Percentiles rank a stretch among this genome's conserved stretches.
These are phyloP conservation scores for Hemisphaericaspora subhashii DNA, from an alignment of 1,139 yeast genomes.

Conservation along the genomic window DNA sequence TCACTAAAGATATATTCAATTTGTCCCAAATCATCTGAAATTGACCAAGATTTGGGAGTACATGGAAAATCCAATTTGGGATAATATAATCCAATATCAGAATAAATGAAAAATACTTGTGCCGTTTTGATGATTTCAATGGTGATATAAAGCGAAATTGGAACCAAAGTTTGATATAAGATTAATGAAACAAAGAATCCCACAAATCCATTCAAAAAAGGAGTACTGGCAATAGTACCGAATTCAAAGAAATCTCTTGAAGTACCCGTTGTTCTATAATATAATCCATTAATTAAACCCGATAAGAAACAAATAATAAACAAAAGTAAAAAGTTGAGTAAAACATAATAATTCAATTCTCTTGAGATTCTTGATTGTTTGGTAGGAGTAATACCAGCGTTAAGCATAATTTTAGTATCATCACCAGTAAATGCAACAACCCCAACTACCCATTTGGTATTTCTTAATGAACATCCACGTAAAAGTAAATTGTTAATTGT, in stretches of 20 bases:
- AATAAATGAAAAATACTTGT: constrained; percentile 57
- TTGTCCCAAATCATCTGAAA: constrained; percentile 66
- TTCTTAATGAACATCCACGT: constrained; percentile 54
- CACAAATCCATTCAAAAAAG: constrained; percentile 53
- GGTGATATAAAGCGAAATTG: constrained; percentile 59
- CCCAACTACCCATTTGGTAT: constrained; percentile 57
- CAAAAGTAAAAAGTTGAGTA: constrained; percentile 46
- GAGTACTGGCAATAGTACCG: constrained; percentile 51
- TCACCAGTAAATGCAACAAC: constrained; percentile 53
- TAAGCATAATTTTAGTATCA: constrained; percentile 58
- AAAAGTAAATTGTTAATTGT: constrained; percentile 49
- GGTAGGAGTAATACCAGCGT: constrained; percentile 58
- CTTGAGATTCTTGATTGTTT: constrained; percentile 54
- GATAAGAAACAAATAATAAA: constrained; percentile 53
- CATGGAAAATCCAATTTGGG: constrained; percentile 55
- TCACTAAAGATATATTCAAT: constrained; percentile 63
- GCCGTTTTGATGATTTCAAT: constrained; percentile 60
- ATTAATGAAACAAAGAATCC: constrained; percentile 54
- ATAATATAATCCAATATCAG: constrained; percentile 54
- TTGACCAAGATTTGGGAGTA: constrained; percentile 62
- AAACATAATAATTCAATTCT: constrained; percentile 51
- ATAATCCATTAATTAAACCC: constrained; percentile 53
- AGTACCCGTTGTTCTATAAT: constrained; percentile 31
- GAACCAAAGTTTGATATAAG: constrained; percentile 58
- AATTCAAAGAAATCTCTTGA: constrained; percentile 50